Percentiles rank a stretch among this genome's conserved stretches.
These are phyloP conservation scores for Trichoderma sp. DNA, from an alignment of 2,329 filamentous ascomycete genomes.

Conservation along the genomic window DNA sequence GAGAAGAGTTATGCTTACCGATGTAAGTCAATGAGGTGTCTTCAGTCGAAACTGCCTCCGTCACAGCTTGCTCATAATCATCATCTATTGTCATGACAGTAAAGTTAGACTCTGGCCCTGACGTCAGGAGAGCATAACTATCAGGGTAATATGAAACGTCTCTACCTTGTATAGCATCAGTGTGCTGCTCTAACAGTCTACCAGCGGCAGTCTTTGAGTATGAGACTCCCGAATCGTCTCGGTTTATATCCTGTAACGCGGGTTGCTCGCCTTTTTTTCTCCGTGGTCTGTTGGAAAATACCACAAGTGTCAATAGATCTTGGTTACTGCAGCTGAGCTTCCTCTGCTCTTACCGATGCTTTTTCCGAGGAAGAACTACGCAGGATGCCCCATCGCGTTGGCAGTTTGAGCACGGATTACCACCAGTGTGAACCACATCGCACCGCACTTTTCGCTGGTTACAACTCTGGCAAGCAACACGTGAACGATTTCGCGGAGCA, in stretches of 20 bases:
- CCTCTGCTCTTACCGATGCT: conserved; percentile 15
- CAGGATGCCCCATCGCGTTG: conserved; percentile 9
- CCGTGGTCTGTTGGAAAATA: not conserved
- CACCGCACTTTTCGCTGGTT: conserved; percentile 21
- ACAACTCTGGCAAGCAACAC: conserved; percentile 7
- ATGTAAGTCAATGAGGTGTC: conserved; percentile 14
- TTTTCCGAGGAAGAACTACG: conserved; percentile 10
- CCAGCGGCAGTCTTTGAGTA: not conserved
- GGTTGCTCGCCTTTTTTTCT: not conserved
- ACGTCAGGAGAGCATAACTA: not conserved
- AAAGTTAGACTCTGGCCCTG: not conserved
- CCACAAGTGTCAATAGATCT: not conserved
- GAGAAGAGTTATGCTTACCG: not conserved
- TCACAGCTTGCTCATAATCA: not conserved
- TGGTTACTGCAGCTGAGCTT: not conserved
- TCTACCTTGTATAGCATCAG: not conserved
- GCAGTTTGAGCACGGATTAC: conserved; percentile 13
- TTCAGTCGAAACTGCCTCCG: not conserved
- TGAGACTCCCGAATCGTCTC: not conserved
- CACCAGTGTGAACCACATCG: conserved; percentile 15
- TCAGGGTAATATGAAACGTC: not conserved
- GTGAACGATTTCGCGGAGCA: conserved; percentile 10
- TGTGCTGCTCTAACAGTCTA: not conserved
- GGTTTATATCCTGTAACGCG: not conserved
- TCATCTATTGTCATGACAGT: conserved; percentile 3